phyloP scores from a whole-genome alignment of 352 stramenopile genomes.

The Pythium volutum region DNA sequence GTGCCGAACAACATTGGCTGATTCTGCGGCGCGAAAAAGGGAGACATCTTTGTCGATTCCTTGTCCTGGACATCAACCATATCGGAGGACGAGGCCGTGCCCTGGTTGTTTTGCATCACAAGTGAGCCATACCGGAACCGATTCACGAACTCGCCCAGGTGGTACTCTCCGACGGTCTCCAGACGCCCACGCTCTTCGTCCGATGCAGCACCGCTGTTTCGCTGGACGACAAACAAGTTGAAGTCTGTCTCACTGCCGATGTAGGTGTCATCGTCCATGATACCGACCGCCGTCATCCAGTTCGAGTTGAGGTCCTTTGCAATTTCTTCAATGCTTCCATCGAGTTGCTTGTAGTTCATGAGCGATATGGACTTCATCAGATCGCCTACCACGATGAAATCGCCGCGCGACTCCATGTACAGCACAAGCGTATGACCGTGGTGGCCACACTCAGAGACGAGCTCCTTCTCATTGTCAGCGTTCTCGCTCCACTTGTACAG shows the following conservation, averaged over 20 bases:
- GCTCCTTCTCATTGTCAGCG: conserved; percentile 86
- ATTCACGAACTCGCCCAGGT: conserved; percentile 96
- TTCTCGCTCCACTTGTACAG: conserved; percentile 91
- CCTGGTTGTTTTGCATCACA: conserved; percentile 89
- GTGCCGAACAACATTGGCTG: conserved; percentile 92
- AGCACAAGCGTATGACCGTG: conserved; percentile 95
- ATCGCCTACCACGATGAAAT: conserved; percentile 96
- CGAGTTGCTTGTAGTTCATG: conserved; percentile 92
- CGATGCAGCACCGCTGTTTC: conserved; percentile 90
- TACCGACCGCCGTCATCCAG: conserved; percentile 94
- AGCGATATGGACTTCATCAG: conserved; percentile 97
- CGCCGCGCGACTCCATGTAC: conserved; percentile 92
- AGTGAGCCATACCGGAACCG: conserved; percentile 94
- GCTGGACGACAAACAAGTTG: conserved; percentile 94
- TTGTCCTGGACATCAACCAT: conserved; percentile 50
- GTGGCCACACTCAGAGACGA: conserved; percentile 91
- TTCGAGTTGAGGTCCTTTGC: conserved; percentile 96
- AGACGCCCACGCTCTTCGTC: conserved; percentile 93
- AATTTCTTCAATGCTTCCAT: conserved; percentile 93
- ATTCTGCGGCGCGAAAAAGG: conserved; percentile 18
- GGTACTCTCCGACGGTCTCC: conserved; percentile 92
- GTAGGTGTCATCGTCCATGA: conserved; percentile 94
- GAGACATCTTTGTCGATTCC: background rate
- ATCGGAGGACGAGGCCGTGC: conserved; percentile 18
- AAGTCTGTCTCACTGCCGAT: conserved; percentile 94